These are phyloP conservation scores for Nicotiana obtusifolia DNA, from an alignment of 257 asterid species.

Conservation along the genomic window DNA sequence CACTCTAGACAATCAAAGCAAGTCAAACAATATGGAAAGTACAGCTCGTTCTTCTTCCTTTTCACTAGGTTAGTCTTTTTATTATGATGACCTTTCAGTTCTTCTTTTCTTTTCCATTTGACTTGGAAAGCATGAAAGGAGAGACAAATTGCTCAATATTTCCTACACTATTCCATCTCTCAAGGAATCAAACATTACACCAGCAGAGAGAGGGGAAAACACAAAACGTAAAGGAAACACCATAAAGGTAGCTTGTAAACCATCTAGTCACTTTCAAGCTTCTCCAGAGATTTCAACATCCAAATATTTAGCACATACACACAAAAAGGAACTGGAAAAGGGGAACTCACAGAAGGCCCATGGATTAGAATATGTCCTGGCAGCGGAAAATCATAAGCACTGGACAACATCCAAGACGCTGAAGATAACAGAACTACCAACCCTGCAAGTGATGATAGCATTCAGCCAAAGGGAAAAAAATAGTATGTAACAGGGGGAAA, in stretches of 20 bases:
- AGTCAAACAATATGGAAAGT: not conserved
- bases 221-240: not conserved
- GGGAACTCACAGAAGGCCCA: slow-evolving; percentile 80
- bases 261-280: not conserved
- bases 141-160: not conserved
- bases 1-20: not conserved
- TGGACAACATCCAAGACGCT: slow-evolving; percentile 50
- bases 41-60: not conserved
- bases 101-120: not conserved
- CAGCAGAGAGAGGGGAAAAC: not conserved
- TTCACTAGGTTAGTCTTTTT: not conserved
- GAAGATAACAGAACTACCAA: slow-evolving; percentile 60
- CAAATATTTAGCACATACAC: not conserved
- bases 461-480: not conserved
- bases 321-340: slow-evolving; percentile 10
- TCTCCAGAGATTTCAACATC: slow-evolving; percentile 3
- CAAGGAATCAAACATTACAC: not conserved
- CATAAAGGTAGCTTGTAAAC: not conserved
- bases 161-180: slow-evolving; percentile 2
- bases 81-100: not conserved
- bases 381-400: slow-evolving; percentile 59
- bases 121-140: not conserved
- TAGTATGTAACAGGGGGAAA: too few relatives aligned
- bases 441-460: slow-evolving; percentile 43
- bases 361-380: slow-evolving; percentile 89